phyloP scores from a whole-genome alignment of 140 eudicot genomes.

The Anethum foeniculum region DNA sequence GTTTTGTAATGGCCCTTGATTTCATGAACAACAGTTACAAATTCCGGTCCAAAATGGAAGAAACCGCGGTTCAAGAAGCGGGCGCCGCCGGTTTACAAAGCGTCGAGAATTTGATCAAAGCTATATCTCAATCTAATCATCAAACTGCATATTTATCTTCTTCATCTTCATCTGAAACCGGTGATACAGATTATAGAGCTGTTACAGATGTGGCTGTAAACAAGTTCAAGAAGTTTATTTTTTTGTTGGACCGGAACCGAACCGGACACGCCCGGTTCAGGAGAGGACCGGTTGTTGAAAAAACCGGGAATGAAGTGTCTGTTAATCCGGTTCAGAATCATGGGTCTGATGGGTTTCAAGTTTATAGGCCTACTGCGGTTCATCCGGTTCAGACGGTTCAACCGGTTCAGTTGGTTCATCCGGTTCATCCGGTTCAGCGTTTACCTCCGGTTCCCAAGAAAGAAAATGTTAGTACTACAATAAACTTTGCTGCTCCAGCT shows the following conservation, averaged over 20 bases:
- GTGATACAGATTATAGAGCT: conserved; percentile 34
- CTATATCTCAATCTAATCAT: conserved; percentile 22
- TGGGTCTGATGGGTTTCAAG: conserved; percentile 9
- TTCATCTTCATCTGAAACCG: conserved; percentile 15
- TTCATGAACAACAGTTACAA: conserved; percentile 34
- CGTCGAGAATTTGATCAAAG: conserved; percentile 62
- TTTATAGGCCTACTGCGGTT: conserved; percentile 29
- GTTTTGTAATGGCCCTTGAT: conserved; percentile 57
- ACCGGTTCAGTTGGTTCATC: not conserved
- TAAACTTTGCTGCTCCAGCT: conserved; percentile 35
- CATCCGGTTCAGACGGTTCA: not conserved
- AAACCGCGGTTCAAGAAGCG: conserved; percentile 61
- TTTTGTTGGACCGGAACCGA: conserved; percentile 60
- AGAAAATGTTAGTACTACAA: conserved; percentile 48
- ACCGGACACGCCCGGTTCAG: conserved; percentile 99
- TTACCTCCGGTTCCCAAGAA: conserved; percentile 57
- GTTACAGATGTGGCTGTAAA: conserved; percentile 80
- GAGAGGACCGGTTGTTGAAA: conserved; percentile 50
- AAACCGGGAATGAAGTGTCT: conserved; percentile 3
- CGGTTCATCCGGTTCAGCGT: conserved; percentile 48
- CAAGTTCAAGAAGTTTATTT: conserved; percentile 73
- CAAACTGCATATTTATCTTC: conserved; percentile 3
- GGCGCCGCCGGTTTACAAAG: conserved; percentile 82
- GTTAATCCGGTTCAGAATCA: not conserved
- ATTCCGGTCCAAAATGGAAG: conserved; percentile 43